Evolutionary conservation across 2,329 filamentous ascomycete genomes (phyloP).

Genomic region (Pestalotiopsis sp.): DNA sequence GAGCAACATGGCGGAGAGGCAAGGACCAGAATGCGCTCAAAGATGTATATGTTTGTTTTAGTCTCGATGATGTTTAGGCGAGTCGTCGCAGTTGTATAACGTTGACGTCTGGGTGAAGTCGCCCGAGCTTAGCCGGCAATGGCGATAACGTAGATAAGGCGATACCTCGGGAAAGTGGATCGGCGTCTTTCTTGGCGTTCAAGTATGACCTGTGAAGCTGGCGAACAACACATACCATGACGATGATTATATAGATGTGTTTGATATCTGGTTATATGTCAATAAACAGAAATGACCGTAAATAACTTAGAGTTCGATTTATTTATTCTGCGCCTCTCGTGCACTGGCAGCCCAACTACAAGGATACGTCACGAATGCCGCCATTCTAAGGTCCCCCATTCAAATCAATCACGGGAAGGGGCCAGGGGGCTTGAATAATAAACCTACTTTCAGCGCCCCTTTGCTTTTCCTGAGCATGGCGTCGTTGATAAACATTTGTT

Average conservation of each 20-base stretch:
- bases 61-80: neutral
- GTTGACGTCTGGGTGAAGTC: neutral
- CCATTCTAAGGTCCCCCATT: no score
- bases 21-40: neutral
- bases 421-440: no score
- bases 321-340: no score
- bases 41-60: neutral
- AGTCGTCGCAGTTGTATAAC: neutral
- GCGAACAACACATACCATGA: neutral
- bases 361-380: no score
- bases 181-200: constrained; percentile 1
- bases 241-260: neutral
- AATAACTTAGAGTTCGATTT: no score
- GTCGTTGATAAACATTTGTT: no score
- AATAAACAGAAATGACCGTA: no score
- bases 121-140: neutral
- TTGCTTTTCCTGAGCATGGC: no score
- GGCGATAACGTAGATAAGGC: neutral
- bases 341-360: no score
- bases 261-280: neutral
- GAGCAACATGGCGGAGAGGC: constrained; percentile 68
- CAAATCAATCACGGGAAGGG: no score
- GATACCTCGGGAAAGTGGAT: neutral
- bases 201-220: neutral
- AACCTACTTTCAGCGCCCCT: no score